Evolutionary conservation across 805 yeast species (phyloP), one percentile per base, ranked within the genome.

Genomic region (Yamadazyma nakazawae): DNA sequence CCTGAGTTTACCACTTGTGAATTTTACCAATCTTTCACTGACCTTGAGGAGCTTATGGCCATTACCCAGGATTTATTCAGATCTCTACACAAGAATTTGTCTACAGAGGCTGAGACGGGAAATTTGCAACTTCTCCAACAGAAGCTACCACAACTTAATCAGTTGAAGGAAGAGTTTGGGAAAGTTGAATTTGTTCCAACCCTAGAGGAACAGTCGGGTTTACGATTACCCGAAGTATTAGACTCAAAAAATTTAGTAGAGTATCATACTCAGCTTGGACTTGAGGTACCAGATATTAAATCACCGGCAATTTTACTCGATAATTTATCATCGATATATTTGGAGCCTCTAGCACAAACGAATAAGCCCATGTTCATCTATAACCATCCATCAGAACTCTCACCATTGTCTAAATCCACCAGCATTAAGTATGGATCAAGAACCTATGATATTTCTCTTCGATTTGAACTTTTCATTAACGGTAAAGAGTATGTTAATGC

Each of bases 1-100:
- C 96, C 97, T 0, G 99, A 92, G 59, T 92, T 91, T 61, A 84
- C 96, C 1, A 80, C 89, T 2, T 82, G 96, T 60, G 99, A 92
- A 61, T 87, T 89, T 56, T 92, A 92, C 62, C 86, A 85, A 56
- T 75, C 87, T 0, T 90, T 77, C 59, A 80, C 85, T 0, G 71
- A 78, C 9, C 67, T 94, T 53, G 76, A 79, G 0, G 86, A 86
- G 24, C 67, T 92, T 48, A 85, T 89, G 76, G 48, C 46, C 0
- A 55, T 83, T 30, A 84, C 95, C 0, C 85, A 88, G 56, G 66
- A 68, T 0, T 54, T 91, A 45, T 74, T 90, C 37, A 49, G 53
- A 1, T 58, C 53, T 5, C 62, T 85, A 0, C 66, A 76, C 35
- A 28, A 48, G 0, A 61, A 59, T 2, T 60, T 45, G 14, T 24